Percentiles rank a stretch among this genome's conserved stretches.
Conservation (phyloP, 106 monocot species). For the Iris macrosiphon region DNA sequence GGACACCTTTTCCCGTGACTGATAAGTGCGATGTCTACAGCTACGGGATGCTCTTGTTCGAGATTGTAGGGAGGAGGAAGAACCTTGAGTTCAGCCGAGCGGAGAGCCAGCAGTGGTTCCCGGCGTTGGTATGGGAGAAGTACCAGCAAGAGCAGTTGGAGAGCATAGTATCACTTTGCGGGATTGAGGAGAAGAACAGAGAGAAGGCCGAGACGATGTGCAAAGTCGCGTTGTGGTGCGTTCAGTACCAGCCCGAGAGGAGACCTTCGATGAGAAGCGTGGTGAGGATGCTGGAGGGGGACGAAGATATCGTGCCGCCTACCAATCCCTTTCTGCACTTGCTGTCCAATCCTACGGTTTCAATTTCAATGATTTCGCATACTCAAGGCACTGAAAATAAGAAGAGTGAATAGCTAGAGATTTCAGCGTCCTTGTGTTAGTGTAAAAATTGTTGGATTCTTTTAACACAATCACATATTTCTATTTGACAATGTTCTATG, state of each 20-base stretch:
- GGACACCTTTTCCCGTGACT: conserved; percentile 10
- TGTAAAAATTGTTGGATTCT: too few species aligned
- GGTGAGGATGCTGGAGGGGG: conserved; percentile 34
- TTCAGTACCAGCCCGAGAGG: conserved; percentile 24
- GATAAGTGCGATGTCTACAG: conserved; percentile 35
- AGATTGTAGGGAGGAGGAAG: conserved; percentile 26
- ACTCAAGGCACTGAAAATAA: too few species aligned
- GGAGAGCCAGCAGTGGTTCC: conserved; percentile 22
- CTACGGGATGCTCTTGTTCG: conserved; percentile 24
- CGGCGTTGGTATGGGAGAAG: conserved; percentile 26
- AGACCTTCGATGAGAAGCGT: conserved; percentile 28
- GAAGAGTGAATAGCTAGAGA: too few species aligned
- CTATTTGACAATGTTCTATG: too few species aligned
- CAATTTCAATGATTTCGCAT: too few species aligned
- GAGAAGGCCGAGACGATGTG: conserved; percentile 20
- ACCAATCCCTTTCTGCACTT: conserved; percentile 10
- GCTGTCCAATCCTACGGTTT: too few species aligned
- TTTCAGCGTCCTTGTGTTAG: too few species aligned
- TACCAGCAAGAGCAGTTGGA: conserved; percentile 4
- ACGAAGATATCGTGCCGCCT: conserved; percentile 13
- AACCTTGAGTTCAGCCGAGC: background rate
- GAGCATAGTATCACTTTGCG: background rate
- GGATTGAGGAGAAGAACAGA: conserved; percentile 8
- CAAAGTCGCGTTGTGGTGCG: conserved; percentile 23
- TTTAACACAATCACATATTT: too few species aligned